These are phyloP conservation scores for Gamarada debralockiae DNA, from an alignment of 495 filamentous ascomycete genomes.

Conservation along the genomic window DNA sequence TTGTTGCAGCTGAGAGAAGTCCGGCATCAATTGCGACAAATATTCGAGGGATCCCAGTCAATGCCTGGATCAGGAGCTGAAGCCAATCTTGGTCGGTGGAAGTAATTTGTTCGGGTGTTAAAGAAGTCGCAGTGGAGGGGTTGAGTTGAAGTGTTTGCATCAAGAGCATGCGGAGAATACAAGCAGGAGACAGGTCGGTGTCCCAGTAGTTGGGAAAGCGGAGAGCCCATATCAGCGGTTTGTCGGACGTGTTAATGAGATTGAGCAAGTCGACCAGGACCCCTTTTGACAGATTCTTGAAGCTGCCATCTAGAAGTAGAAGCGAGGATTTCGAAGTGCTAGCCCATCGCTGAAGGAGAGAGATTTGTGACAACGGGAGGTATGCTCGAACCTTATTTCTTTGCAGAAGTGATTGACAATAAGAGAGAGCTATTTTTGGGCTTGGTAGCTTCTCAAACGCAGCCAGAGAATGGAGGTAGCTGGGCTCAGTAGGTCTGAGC, in stretches of 20 bases:
- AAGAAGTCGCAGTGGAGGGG: neutral
- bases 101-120: neutral
- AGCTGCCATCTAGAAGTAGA: neutral
- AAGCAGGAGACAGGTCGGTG: neutral
- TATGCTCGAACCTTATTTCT: neutral
- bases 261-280: neutral
- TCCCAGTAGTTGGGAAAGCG: conserved; percentile 1
- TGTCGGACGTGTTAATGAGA: neutral
- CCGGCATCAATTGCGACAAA: conserved; percentile 91
- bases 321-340: neutral
- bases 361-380: neutral
- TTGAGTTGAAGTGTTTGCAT: conserved; percentile 4
- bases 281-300: neutral
- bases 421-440: neutral
- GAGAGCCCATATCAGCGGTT: conserved; percentile 2
- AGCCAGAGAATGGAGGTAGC: neutral
- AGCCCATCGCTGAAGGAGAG: neutral
- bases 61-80: neutral
- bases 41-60: neutral
- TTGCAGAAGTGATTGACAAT: neutral
- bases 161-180: neutral
- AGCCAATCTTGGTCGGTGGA: conserved; percentile 6
- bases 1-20: conserved; percentile 51
- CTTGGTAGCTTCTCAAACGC: neutral
- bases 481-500: neutral